phyloP scores from a whole-genome alignment of 73 alveolate genomes.

The Symbiodinium pilosum region DNA sequence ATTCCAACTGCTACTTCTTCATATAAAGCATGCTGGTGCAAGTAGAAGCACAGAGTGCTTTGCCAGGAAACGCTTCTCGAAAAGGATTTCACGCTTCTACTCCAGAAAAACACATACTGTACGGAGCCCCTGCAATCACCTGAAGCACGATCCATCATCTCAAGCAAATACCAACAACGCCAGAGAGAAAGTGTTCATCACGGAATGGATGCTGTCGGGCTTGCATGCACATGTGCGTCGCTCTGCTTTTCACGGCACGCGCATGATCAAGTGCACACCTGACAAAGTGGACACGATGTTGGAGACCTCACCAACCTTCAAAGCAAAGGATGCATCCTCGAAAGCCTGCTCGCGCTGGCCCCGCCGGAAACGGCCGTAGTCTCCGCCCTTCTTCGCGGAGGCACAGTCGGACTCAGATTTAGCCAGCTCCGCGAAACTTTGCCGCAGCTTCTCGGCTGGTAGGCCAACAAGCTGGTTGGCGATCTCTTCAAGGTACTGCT shows the following conservation, averaged over 20 bases:
- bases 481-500: conserved; percentile 56
- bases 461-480: conserved; percentile 81
- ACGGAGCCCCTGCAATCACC: too few species aligned
- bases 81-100: too few species aligned
- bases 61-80: too few species aligned
- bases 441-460: conserved; percentile 67
- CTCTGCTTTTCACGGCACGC: conserved; percentile 70
- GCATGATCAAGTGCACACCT: conserved; percentile 72
- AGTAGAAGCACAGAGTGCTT: too few species aligned
- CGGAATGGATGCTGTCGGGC: too few species aligned
- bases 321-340: conserved; percentile 61
- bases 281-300: conserved; percentile 62
- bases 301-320: conserved; percentile 54
- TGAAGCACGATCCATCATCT: too few species aligned
- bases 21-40: too few species aligned
- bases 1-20: too few species aligned
- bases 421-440: conserved; percentile 43
- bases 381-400: conserved; percentile 83
- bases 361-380: conserved; percentile 67
- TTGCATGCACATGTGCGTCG: too few species aligned
- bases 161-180: too few species aligned
- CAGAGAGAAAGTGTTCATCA: too few species aligned
- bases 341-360: conserved; percentile 91
- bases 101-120: too few species aligned
- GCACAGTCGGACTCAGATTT: conserved; percentile 57